These are phyloP conservation scores for Ceratocystis ficicola DNA, from an alignment of 2,329 filamentous ascomycete genomes.

Conservation along the genomic window DNA sequence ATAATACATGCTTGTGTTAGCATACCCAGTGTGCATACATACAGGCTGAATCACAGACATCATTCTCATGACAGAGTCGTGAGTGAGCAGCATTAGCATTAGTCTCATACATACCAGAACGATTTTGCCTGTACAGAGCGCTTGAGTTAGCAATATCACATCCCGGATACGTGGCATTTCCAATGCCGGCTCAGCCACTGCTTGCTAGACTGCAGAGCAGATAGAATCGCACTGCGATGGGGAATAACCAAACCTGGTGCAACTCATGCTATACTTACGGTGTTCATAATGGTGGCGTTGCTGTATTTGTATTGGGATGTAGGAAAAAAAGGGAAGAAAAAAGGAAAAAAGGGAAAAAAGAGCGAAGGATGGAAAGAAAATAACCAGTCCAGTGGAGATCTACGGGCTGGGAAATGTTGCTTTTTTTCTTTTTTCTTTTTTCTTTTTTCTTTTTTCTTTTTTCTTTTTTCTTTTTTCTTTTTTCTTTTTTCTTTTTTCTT, in stretches of 20 bases:
- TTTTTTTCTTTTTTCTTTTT: background rate
- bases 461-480: background rate
- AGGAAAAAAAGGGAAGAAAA: background rate
- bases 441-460: background rate
- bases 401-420: no score
- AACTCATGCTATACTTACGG: constrained; percentile 33
- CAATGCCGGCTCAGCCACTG: background rate
- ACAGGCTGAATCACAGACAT: background rate
- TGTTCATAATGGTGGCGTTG: constrained; percentile 38
- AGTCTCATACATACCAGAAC: constrained; percentile 42
- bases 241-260: background rate
- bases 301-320: constrained; percentile 7
- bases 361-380: background rate
- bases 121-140: constrained; percentile 42
- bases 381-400: background rate
- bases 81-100: background rate
- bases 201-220: background rate
- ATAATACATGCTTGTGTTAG: constrained; percentile 10
- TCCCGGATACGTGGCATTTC: background rate
- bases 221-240: no score
- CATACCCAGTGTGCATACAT: background rate
- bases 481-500: background rate
- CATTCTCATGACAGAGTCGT: constrained; percentile 5
- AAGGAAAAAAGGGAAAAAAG: background rate
- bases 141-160: constrained; percentile 20